Evolutionary conservation across 495 filamentous ascomycete species (phyloP).

Genomic region (Xylona heveae): DNA sequence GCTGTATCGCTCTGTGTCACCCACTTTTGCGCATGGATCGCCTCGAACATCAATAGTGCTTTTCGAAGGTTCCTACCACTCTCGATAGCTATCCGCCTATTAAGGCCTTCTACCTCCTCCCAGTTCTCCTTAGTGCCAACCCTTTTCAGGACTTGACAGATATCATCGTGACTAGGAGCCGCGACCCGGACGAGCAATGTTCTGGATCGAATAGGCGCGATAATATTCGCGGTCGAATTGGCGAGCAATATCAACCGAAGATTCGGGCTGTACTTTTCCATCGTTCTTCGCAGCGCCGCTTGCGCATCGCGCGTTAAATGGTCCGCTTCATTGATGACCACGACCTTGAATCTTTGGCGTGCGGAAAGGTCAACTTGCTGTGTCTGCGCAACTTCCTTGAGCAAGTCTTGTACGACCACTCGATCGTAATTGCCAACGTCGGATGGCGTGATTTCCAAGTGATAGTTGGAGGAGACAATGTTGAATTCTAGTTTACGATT

Average conservation of each 20-base stretch:
- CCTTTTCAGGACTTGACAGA: slow-evolving; percentile 49
- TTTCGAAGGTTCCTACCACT: slow-evolving; percentile 78
- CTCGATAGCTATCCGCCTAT: slow-evolving; percentile 71
- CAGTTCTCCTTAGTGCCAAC: slow-evolving; percentile 64
- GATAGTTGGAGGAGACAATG: slow-evolving; percentile 87
- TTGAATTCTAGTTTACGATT: slow-evolving; percentile 98
- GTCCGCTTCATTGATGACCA: slow-evolving; percentile 98
- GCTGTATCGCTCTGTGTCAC: slow-evolving; percentile 8
- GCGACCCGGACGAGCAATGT: slow-evolving; percentile 82
- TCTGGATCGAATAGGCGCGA: slow-evolving; percentile 79
- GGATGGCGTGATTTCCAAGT: slow-evolving; percentile 92
- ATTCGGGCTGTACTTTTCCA: slow-evolving; percentile 99
- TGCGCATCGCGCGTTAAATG: slow-evolving; percentile 87
- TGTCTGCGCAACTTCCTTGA: slow-evolving; percentile 96
- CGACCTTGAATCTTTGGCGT: slow-evolving; percentile 87
- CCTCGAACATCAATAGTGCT: slow-evolving; percentile 88
- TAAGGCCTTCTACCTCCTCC: slow-evolving; percentile 43
- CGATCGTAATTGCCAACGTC: slow-evolving; percentile 95
- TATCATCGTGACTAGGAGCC: slow-evolving; percentile 69
- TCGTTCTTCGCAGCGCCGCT: slow-evolving; percentile 81
- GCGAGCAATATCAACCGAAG: slow-evolving; percentile 76
- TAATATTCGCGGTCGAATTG: slow-evolving; percentile 92
- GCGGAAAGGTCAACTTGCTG: slow-evolving; percentile 87
- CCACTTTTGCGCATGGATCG: slow-evolving; percentile 91
- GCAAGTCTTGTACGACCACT: slow-evolving; percentile 82